Conservation (phyloP, 768 basidiomycete genomes). For the Lenzites betulinus region DNA sequence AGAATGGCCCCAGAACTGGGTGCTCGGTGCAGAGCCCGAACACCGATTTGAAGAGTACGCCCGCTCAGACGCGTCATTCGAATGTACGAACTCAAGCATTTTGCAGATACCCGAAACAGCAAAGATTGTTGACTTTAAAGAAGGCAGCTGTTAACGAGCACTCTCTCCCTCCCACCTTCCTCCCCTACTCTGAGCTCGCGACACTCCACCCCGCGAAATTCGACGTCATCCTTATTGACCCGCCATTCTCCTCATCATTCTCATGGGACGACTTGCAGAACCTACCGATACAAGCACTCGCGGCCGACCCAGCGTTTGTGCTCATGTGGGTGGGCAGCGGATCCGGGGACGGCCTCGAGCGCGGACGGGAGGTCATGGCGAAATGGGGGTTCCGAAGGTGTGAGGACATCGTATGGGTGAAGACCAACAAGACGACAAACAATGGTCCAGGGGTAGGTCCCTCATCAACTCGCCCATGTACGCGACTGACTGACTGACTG, state of each 20-base stretch:
- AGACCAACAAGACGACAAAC: slow-evolving; percentile 78
- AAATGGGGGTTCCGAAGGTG: slow-evolving; percentile 95
- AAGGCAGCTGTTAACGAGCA: slow-evolving; percentile 70
- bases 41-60: slow-evolving; percentile 92
- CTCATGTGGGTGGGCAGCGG: slow-evolving; percentile 97
- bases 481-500: slow-evolving; percentile 4
- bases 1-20: slow-evolving; percentile 93
- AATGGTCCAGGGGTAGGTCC: slow-evolving; percentile 71
- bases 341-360: slow-evolving; percentile 86
- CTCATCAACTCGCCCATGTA: not conserved
- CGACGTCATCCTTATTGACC: slow-evolving; percentile 90
- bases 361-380: slow-evolving; percentile 86
- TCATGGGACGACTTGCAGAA: slow-evolving; percentile 84
- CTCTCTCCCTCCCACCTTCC: slow-evolving; percentile 73
- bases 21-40: slow-evolving; percentile 86
- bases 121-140: slow-evolving; percentile 81
- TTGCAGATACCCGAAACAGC: slow-evolving; percentile 90
- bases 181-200: slow-evolving; percentile 59
- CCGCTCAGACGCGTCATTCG: not conserved
- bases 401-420: slow-evolving; percentile 99
- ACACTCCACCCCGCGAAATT: slow-evolving; percentile 71
- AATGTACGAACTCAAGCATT: not conserved
- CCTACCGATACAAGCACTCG: slow-evolving; percentile 78
- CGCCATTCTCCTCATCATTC: slow-evolving; percentile 84
- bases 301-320: slow-evolving; percentile 90